Percentiles rank a stretch among this genome's conserved stretches.
phyloP scores from a whole-genome alignment of 805 yeast species.

The Spathaspora hagerdaliae region DNA sequence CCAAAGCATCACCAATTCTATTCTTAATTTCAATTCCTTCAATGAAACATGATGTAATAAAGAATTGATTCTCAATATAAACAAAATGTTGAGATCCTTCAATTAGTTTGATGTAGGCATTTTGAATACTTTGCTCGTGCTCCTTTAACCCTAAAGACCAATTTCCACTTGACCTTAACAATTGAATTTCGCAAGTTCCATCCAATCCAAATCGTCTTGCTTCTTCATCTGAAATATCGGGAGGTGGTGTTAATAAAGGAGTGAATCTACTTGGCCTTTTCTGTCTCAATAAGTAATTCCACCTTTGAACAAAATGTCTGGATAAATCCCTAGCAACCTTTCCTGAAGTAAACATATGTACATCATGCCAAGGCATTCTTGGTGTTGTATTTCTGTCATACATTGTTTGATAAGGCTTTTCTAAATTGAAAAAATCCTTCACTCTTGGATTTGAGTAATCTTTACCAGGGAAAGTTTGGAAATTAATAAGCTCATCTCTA shows the following conservation, averaged over 20 bases:
- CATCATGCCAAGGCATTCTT: constrained; percentile 99
- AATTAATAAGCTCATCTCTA: constrained; percentile 40
- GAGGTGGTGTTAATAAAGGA: constrained; percentile 88
- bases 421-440: constrained; percentile 76
- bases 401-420: constrained; percentile 87
- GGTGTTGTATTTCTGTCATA: constrained; percentile 78
- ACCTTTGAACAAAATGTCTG: constrained; percentile 93
- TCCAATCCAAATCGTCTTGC: constrained; percentile 53
- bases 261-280: constrained; percentile 93
- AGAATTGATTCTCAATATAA: constrained; percentile 94
- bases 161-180: constrained; percentile 80
- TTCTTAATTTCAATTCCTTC: constrained; percentile 83
- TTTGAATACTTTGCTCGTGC: constrained; percentile 85
- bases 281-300: constrained; percentile 91
- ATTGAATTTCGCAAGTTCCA: constrained; percentile 91
- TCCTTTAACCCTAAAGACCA: constrained; percentile 92
- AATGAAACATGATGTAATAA: constrained; percentile 81
- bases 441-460: constrained; percentile 96
- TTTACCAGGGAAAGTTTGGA: constrained; percentile 88
- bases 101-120: constrained; percentile 85
- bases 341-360: constrained; percentile 93
- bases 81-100: constrained; percentile 91
- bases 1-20: constrained; percentile 92
- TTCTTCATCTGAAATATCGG: constrained; percentile 76
- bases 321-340: constrained; percentile 90